Percentiles rank a stretch among this genome's conserved stretches.
phyloP scores from a whole-genome alignment of 2,329 filamentous ascomycete species.

The Fusarium haematococcum region DNA sequence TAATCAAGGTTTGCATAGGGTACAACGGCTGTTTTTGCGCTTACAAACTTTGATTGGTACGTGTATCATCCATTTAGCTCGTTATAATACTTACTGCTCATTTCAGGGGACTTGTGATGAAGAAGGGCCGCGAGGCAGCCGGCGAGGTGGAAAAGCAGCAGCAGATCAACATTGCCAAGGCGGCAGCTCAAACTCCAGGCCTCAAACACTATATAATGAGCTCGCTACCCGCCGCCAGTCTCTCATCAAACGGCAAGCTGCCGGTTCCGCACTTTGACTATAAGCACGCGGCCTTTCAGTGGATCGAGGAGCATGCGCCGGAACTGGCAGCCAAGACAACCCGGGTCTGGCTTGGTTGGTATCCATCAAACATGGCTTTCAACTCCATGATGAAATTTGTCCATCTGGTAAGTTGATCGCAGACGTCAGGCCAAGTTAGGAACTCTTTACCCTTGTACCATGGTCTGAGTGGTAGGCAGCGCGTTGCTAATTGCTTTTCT shows the following conservation, averaged over 20 bases:
- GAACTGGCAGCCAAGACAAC: neutral
- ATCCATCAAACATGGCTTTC: neutral
- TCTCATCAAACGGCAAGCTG: neutral
- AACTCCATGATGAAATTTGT: neutral
- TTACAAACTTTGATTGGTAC: neutral
- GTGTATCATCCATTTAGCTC: neutral
- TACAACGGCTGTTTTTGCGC: neutral
- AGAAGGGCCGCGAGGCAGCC: neutral
- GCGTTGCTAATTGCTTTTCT: neutral
- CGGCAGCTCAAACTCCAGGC: neutral
- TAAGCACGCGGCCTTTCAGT: neutral
- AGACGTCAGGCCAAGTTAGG: neutral
- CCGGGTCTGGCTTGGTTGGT: neutral
- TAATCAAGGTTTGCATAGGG: neutral
- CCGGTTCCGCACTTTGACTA: neutral
- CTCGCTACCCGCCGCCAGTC: neutral
- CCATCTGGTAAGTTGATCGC: neutral
- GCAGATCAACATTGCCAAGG: neutral
- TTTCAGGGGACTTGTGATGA: neutral
- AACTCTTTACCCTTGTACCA: neutral
- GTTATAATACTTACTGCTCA: neutral
- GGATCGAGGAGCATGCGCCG: neutral
- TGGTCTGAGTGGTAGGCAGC: neutral
- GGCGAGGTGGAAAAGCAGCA: neutral
- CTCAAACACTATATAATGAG: neutral